Percentiles rank a stretch among this genome's conserved stretches.
Evolutionary conservation across 148 eudicot genomes (phyloP).

Genomic region (Silene conica): DNA sequence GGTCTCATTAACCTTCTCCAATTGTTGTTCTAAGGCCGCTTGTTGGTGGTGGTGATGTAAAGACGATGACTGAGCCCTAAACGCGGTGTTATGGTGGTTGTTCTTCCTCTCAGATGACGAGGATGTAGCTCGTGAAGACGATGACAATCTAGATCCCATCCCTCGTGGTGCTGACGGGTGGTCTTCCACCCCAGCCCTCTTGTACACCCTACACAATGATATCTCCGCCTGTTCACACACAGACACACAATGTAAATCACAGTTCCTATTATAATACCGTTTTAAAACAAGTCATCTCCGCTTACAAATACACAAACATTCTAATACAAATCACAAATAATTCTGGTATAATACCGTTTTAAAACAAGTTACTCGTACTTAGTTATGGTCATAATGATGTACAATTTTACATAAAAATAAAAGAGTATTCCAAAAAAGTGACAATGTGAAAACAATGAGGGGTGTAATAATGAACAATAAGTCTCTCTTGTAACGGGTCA

Average conservation of each 20-base stretch:
- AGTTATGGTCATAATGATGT: background rate
- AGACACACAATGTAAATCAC: background rate
- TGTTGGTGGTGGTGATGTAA: slow-evolving; percentile 8
- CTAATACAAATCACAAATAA: too few species aligned
- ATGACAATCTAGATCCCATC: slow-evolving; percentile 29
- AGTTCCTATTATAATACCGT: background rate
- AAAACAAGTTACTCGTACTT: too few species aligned
- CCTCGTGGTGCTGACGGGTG: slow-evolving; percentile 62
- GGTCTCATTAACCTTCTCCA: slow-evolving; percentile 34
- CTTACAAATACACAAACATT: too few species aligned
- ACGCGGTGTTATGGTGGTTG: background rate
- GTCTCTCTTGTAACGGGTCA: too few species aligned
- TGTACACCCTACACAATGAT: slow-evolving; percentile 86
- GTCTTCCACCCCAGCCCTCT: slow-evolving; percentile 81
- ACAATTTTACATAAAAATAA: background rate
- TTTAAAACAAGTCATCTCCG: too few species aligned
- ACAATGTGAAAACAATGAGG: background rate
- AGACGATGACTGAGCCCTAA: slow-evolving; percentile 1
- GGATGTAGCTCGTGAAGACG: slow-evolving; percentile 23
- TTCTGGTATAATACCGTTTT: too few species aligned
- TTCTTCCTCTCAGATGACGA: slow-evolving; percentile 23
- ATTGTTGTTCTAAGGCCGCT: slow-evolving; percentile 18
- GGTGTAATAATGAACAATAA: slow-evolving; percentile 12
- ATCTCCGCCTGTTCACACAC: slow-evolving; percentile 59
- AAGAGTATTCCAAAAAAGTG: background rate